These are phyloP conservation scores for Takashimella koratensis DNA, from an alignment of 1,284 basidiomycete species.

Conservation along the genomic window DNA sequence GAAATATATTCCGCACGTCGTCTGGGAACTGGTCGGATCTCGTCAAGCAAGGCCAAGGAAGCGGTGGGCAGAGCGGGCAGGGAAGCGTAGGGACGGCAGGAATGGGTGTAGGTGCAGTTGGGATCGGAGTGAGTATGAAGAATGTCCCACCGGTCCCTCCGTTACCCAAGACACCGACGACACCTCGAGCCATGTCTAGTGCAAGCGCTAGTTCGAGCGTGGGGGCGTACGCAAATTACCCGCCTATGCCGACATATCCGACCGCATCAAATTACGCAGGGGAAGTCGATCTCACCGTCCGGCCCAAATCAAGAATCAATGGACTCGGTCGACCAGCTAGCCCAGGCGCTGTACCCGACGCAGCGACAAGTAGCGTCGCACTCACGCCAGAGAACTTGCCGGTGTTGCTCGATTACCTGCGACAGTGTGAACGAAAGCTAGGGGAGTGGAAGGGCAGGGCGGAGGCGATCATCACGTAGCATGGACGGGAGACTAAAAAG, in stretches of 20 bases:
- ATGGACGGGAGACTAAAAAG: no score
- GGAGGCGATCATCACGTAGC: no score
- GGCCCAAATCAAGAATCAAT: background rate
- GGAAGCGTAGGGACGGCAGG: no score
- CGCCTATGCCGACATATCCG: background rate
- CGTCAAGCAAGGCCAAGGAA: conserved; percentile 7
- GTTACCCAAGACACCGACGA: background rate
- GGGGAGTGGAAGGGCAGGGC: conserved; percentile 33
- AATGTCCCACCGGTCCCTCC: background rate
- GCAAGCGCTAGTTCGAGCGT: no score
- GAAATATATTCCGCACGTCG: conserved; percentile 36
- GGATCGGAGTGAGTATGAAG: no score
- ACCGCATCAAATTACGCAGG: background rate
- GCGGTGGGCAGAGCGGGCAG: background rate
- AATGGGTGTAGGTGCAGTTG: no score
- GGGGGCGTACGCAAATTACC: background rate
- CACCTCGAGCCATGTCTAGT: no score
- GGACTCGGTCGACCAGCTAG: background rate
- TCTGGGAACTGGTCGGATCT: conserved; percentile 44
- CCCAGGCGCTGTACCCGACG: background rate
- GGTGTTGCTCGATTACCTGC: conserved; percentile 36
- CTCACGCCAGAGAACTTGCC: conserved; percentile 45
- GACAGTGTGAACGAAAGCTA: conserved; percentile 39
- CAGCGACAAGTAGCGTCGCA: conserved; percentile 14
- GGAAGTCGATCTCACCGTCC: background rate